A percentile compares a stretch with the other conserved stretches of the same genome.
These are phyloP conservation scores for Apodospora peruviana DNA, from an alignment of 495 filamentous ascomycete species.

Conservation along the genomic window DNA sequence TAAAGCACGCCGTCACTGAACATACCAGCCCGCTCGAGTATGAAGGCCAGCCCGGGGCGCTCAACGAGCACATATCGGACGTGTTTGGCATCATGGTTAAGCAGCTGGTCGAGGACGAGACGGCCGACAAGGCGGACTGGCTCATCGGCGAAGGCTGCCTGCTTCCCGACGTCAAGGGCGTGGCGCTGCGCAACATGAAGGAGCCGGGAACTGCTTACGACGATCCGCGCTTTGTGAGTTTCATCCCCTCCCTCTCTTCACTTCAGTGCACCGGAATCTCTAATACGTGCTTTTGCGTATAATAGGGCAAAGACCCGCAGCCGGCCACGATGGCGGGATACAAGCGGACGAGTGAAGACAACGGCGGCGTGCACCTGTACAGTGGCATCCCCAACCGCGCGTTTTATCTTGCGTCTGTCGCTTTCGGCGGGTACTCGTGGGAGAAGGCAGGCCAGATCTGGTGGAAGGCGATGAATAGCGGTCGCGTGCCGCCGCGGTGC, in stretches of 20 bases:
- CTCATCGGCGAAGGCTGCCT: constrained; percentile 46
- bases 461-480: constrained; percentile 42
- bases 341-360: constrained; percentile 29
- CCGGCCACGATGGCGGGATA: constrained; percentile 35
- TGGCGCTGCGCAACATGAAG: constrained; percentile 45
- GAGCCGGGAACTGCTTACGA: constrained; percentile 44
- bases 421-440: constrained; percentile 46
- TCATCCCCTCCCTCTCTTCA: background rate
- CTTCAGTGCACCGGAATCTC: background rate
- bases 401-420: constrained; percentile 40
- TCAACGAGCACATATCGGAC: constrained; percentile 50
- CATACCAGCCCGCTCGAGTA: constrained; percentile 40
- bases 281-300: background rate
- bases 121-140: constrained; percentile 43
- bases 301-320: constrained; percentile 43
- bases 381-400: constrained; percentile 51
- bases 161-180: constrained; percentile 36
- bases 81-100: constrained; percentile 50
- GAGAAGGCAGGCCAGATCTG: constrained; percentile 47
- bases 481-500: constrained; percentile 26
- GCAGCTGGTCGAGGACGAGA: constrained; percentile 41
- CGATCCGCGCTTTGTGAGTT: constrained; percentile 37
- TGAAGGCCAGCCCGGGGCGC: constrained; percentile 37
- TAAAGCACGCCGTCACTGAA: constrained; percentile 40
- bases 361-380: constrained; percentile 47